These are phyloP conservation scores for Penicillium sp. DNA, from an alignment of 2,329 filamentous ascomycete species.

Conservation along the genomic window DNA sequence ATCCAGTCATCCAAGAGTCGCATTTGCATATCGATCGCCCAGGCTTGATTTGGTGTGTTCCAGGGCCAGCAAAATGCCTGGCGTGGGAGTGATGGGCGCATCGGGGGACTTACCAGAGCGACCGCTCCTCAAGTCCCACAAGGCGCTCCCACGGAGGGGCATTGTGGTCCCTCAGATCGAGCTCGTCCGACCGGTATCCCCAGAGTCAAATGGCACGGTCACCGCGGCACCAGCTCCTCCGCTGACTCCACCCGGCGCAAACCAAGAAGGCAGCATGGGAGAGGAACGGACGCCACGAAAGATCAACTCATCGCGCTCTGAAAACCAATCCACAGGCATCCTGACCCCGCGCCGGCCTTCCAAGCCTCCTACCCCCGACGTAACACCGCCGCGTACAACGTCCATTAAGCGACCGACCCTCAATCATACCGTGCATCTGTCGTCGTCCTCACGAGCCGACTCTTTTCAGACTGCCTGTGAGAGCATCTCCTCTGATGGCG, in stretches of 20 bases:
- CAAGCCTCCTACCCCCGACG: slow-evolving; percentile 74
- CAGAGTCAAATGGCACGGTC: slow-evolving; percentile 31
- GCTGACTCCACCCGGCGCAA: slow-evolving; percentile 43
- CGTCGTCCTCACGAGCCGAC: slow-evolving; percentile 62
- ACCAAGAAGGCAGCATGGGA: slow-evolving; percentile 28
- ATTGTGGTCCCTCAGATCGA: slow-evolving; percentile 31
- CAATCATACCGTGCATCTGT: slow-evolving; percentile 59
- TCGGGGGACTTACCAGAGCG: slow-evolving; percentile 36
- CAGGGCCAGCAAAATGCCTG: slow-evolving; percentile 5
- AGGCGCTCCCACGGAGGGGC: slow-evolving; percentile 44
- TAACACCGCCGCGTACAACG: slow-evolving; percentile 66
- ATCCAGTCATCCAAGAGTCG: not conserved
- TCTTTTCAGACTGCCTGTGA: slow-evolving; percentile 75
- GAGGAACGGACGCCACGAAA: slow-evolving; percentile 29
- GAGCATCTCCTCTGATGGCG: slow-evolving; percentile 64
- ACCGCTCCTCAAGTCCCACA: slow-evolving; percentile 46
- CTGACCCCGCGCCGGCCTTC: slow-evolving; percentile 66
- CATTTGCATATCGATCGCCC: not conserved
- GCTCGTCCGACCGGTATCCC: slow-evolving; percentile 29
- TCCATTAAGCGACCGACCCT: slow-evolving; percentile 43
- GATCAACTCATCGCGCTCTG: slow-evolving; percentile 32
- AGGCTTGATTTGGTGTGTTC: not conserved
- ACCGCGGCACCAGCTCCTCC: slow-evolving; percentile 38
- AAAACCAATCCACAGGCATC: slow-evolving; percentile 28
- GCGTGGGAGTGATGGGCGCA: slow-evolving; percentile 29